phyloP scores from a whole-genome alignment of 176 grass and related monocot genomes.

The Saccharum spontaneum region DNA sequence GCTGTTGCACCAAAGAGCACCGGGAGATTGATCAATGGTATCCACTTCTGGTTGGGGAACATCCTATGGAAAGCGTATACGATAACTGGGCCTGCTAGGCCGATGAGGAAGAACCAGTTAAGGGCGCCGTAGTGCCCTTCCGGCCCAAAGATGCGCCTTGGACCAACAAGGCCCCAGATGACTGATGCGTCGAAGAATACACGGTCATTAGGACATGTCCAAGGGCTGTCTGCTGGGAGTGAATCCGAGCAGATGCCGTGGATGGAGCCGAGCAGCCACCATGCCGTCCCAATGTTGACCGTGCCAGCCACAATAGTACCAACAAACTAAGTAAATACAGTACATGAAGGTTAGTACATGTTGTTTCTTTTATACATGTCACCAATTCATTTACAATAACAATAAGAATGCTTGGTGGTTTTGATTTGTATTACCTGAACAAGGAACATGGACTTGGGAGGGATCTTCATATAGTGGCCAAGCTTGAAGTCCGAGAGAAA shows the following conservation, averaged over 20 bases:
- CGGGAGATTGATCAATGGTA: conserved; percentile 76
- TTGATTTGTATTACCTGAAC: conserved; percentile 66
- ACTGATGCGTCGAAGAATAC: conserved; percentile 91
- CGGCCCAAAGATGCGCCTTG: conserved; percentile 52
- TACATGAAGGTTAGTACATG: conserved; percentile 12
- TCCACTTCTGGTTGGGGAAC: conserved; percentile 62
- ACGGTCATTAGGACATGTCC: conserved; percentile 68
- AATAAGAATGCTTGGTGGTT: background rate
- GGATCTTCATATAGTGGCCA: conserved; percentile 99
- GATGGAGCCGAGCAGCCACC: conserved; percentile 73
- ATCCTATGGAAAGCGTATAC: conserved; percentile 61
- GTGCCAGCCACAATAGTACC: conserved; percentile 75
- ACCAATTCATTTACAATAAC: background rate
- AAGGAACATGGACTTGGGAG: conserved; percentile 89
- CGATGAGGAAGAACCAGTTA: conserved; percentile 83
- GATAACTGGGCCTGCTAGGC: conserved; percentile 47
- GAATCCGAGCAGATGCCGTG: conserved; percentile 48
- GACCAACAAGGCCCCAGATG: conserved; percentile 81
- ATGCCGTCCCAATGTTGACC: conserved; percentile 64
- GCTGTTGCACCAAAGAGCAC: conserved; percentile 65
- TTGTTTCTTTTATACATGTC: background rate
- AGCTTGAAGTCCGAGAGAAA: conserved; percentile 95
- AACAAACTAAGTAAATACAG: conserved; percentile 41
- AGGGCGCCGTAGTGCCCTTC: conserved; percentile 46
- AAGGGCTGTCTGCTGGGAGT: conserved; percentile 60